Conservation (phyloP, 2,329 filamentous ascomycete species). For the Nannizzia gypsea region DNA sequence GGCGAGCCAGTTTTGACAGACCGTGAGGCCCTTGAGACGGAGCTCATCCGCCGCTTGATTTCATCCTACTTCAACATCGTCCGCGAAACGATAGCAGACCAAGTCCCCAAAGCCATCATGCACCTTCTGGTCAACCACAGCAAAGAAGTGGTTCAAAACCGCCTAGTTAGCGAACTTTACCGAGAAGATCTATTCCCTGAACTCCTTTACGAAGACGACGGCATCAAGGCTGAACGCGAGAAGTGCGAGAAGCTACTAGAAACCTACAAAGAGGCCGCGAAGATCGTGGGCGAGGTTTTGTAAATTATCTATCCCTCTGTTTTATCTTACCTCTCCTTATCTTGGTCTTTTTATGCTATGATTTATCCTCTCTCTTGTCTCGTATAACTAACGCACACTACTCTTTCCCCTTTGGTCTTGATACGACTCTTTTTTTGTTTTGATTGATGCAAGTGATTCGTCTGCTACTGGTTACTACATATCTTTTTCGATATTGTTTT, state of each 20-base stretch:
- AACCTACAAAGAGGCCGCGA: slow-evolving; percentile 94
- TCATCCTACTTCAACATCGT: slow-evolving; percentile 99
- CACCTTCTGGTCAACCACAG: slow-evolving; percentile 96
- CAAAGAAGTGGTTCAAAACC: slow-evolving; percentile 95
- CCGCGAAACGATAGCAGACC: slow-evolving; percentile 93
- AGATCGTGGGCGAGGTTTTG: slow-evolving; percentile 94
- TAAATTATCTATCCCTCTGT: slow-evolving; percentile 31
- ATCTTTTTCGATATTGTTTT: slow-evolving; percentile 1
- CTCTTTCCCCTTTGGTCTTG: background rate
- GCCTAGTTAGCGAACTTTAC: slow-evolving; percentile 90
- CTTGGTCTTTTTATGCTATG: background rate
- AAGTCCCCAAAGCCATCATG: slow-evolving; percentile 98
- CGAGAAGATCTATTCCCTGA: slow-evolving; percentile 84
- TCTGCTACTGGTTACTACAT: background rate
- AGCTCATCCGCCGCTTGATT: slow-evolving; percentile 90
- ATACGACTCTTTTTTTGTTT: background rate
- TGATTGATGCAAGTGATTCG: background rate
- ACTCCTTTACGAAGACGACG: slow-evolving; percentile 92
- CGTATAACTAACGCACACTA: slow-evolving; percentile 1
- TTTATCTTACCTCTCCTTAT: background rate
- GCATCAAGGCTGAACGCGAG: slow-evolving; percentile 91
- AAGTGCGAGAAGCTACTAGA: slow-evolving; percentile 94
- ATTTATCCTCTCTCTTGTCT: background rate
- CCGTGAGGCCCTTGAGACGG: slow-evolving; percentile 91
- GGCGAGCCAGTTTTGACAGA: slow-evolving; percentile 84